Conservation (phyloP, 371 early-diverging fungal genomes). For the Rhizopus stolonifer region DNA sequence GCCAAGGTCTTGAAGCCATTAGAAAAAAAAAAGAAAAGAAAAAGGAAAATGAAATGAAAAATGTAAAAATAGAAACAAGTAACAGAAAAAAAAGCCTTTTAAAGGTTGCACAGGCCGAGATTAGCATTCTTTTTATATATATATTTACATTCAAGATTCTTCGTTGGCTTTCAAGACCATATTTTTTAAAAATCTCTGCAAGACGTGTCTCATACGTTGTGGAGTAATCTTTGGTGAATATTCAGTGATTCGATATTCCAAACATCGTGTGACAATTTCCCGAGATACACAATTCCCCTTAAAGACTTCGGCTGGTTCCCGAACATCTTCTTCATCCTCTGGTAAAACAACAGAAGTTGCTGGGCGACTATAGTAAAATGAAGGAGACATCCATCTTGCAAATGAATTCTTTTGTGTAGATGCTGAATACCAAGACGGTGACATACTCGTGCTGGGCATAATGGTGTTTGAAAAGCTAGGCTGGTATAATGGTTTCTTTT, state of each 20-base stretch:
- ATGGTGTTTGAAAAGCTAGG: slow-evolving; percentile 45
- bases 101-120: no score
- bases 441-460: slow-evolving; percentile 46
- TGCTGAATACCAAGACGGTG: slow-evolving; percentile 52
- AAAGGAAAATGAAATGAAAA: no score
- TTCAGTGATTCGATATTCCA: slow-evolving; percentile 44
- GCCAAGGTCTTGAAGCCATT: background rate
- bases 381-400: slow-evolving; percentile 53
- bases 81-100: background rate
- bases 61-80: background rate
- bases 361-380: slow-evolving; percentile 49
- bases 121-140: background rate
- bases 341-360: slow-evolving; percentile 43
- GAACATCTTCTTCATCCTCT: slow-evolving; percentile 9
- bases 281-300: slow-evolving; percentile 34
- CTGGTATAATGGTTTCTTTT: slow-evolving; percentile 28
- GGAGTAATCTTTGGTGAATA: slow-evolving; percentile 50
- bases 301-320: background rate
- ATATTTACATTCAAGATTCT: slow-evolving; percentile 15
- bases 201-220: slow-evolving; percentile 46
- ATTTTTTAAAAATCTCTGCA: slow-evolving; percentile 49
- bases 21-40: slow-evolving; percentile 1
- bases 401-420: slow-evolving; percentile 48
- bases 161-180: slow-evolving; percentile 49
- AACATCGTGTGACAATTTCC: slow-evolving; percentile 44